Conservation (phyloP, 257 asterid species). For the Jasminum sambac region DNA sequence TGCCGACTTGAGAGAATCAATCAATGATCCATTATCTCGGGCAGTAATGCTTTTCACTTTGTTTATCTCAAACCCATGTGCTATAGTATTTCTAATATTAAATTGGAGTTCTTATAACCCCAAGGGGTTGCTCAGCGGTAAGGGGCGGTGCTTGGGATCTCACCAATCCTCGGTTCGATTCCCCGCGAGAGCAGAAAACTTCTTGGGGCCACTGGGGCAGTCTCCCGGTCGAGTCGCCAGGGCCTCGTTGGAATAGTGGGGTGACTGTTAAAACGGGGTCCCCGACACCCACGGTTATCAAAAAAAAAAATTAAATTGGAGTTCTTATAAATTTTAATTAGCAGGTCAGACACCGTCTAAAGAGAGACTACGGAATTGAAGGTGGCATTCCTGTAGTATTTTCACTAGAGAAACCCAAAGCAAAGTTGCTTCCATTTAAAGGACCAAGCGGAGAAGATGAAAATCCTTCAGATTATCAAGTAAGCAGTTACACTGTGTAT, state of each 20-base stretch:
- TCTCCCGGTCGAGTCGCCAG: no score
- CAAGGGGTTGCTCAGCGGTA: background rate
- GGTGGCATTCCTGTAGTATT: constrained; percentile 97
- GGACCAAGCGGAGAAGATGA: constrained; percentile 89
- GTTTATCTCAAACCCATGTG: background rate
- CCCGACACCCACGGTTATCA: no score
- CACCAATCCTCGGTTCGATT: no score
- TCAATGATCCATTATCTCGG: constrained; percentile 95
- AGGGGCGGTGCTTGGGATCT: no score
- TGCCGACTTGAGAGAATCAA: constrained; percentile 92
- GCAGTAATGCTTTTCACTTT: constrained; percentile 50
- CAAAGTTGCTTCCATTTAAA: constrained; percentile 86
- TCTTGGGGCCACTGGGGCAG: no score
- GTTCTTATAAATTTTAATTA: constrained; percentile 31
- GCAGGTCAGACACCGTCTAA: constrained; percentile 89
- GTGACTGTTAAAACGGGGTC: no score
- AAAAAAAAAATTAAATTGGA: no score
- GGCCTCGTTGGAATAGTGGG: no score
- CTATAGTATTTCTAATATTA: constrained; percentile 8
- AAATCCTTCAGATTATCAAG: constrained; percentile 97
- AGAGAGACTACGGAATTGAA: constrained; percentile 83
- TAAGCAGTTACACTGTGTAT: constrained; percentile 39
- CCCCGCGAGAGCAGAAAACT: no score
- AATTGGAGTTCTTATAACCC: constrained; percentile 3
- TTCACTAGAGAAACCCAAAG: constrained; percentile 93